Evolutionary conservation across 1,284 basidiomycete genomes (phyloP), one percentile per base, ranked within the genome.

Genomic region (Meira miltonrushii): DNA sequence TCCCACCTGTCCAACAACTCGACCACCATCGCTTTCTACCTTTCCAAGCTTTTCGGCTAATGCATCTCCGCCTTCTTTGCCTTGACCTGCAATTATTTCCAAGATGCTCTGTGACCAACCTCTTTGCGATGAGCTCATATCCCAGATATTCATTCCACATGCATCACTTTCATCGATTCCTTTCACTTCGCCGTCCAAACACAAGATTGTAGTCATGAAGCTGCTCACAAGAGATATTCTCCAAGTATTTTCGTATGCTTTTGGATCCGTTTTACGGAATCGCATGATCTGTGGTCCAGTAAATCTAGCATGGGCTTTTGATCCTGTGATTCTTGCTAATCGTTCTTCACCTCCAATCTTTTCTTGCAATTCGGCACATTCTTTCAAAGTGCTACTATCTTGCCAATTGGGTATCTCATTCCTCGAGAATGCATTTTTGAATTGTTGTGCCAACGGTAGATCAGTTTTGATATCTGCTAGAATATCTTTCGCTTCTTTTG

Each of bases 351-450:
- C 88, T 19, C 53, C 58, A 5, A 56, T 9, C 12, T 7, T 2
- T 25, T 38, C 81, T 70, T 90, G 88, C 41, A 92, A 80, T 54
- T 83, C 83, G 51, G 80, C 81, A 71, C 90, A 93, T 67, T 92
- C 89, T 38, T 80, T 77, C 0, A 84, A 85, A 0, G 90, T 93
- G 0, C 89, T 90, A 0, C 88, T 90, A 79, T 93, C 91, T 79
- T 93, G 90, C 91, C 91, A 93, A 74, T 92, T 93, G 13, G 90
- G 90, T 0, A 88, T 85, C 61, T 84, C 82, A 1, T 81, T 81
- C 17, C 86, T 80, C 3, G 89, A 87, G 78, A 93, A 92, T 0
- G 88, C 88, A 1, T 70, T 69, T 0, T 85, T 84, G 1, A 82
- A 68, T 62, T 82, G 82, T 0, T 62, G 39, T 0, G 80, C 78